Conservation (phyloP, 2,329 filamentous ascomycete genomes). For the Aspergillus sclerotialis region DNA sequence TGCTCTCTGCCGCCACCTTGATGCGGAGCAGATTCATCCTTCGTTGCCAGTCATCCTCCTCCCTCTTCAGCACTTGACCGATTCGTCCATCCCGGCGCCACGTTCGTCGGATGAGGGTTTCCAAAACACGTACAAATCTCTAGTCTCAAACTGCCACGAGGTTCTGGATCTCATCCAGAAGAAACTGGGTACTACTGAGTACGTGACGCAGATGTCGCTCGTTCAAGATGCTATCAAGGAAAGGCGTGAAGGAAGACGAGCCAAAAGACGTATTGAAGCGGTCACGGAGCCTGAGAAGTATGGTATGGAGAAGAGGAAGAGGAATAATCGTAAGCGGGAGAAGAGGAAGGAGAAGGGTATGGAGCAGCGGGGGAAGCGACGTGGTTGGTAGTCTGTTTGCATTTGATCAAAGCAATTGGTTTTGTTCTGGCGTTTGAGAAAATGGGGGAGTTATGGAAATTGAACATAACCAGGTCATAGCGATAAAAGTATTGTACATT, state of each 20-base stretch:
- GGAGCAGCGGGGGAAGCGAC: conserved; percentile 64
- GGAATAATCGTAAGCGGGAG: conserved; percentile 76
- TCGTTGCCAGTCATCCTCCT: conserved; percentile 60
- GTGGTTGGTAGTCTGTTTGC: conserved; percentile 52
- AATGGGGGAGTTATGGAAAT: conserved; percentile 12
- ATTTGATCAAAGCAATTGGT: conserved; percentile 13
- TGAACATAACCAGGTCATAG: neutral
- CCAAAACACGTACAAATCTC: conserved; percentile 59
- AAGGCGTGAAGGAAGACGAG: conserved; percentile 65
- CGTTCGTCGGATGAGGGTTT: conserved; percentile 65
- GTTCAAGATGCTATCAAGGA: conserved; percentile 67
- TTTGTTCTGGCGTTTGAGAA: conserved; percentile 12
- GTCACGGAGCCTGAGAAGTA: conserved; percentile 74
- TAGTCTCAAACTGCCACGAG: conserved; percentile 67
- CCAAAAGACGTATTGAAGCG: conserved; percentile 84
- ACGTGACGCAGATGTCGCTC: conserved; percentile 64
- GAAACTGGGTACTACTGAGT: conserved; percentile 73
- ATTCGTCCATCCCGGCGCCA: conserved; percentile 65
- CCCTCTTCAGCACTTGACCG: conserved; percentile 76
- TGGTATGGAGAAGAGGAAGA: conserved; percentile 72
- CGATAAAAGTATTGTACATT: conserved; percentile 15
- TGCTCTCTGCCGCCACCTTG: conserved; percentile 58
- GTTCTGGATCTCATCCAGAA: conserved; percentile 77
- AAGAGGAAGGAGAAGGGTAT: conserved; percentile 70
- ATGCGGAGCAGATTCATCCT: conserved; percentile 50